phyloP scores from a whole-genome alignment of 345 rosid genomes.

The Tarenaya hassleriana region DNA sequence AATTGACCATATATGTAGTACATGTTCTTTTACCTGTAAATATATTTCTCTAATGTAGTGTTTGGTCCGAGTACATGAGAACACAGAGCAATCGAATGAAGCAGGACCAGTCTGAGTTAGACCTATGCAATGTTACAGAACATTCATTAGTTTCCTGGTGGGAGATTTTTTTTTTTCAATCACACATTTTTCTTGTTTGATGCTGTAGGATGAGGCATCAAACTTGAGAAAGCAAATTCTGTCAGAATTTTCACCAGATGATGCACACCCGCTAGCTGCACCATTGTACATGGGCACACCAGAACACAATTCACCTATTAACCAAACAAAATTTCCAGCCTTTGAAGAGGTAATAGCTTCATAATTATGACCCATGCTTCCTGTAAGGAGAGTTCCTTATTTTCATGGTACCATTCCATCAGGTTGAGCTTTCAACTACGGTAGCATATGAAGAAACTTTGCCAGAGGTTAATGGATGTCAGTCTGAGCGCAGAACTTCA shows the following conservation, averaged over 20 bases:
- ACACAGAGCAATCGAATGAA: conserved; percentile 8
- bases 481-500: conserved; percentile 70
- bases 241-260: conserved; percentile 70
- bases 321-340: conserved; percentile 43
- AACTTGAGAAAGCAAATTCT: conserved; percentile 51
- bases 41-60: conserved; percentile 2
- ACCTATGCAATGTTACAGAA: conserved; percentile 1
- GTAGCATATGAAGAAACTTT: conserved; percentile 63
- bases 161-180: background rate
- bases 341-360: conserved; percentile 60
- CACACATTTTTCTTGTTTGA: background rate
- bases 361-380: background rate
- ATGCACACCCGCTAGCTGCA: conserved; percentile 71
- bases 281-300: conserved; percentile 76
- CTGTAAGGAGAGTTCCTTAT: conserved; percentile 10
- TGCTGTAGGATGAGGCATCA: conserved; percentile 59
- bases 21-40: conserved; percentile 12
- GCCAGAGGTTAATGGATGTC: conserved; percentile 66
- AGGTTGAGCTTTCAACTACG: conserved; percentile 55
- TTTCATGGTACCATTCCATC: conserved; percentile 27
- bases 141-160: too few species aligned
- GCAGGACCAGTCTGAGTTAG: conserved; percentile 1
- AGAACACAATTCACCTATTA: conserved; percentile 69
- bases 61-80: conserved; percentile 4
- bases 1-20: too few species aligned